phyloP scores from a whole-genome alignment of 306 rosid species.

The Vicia sativa region DNA sequence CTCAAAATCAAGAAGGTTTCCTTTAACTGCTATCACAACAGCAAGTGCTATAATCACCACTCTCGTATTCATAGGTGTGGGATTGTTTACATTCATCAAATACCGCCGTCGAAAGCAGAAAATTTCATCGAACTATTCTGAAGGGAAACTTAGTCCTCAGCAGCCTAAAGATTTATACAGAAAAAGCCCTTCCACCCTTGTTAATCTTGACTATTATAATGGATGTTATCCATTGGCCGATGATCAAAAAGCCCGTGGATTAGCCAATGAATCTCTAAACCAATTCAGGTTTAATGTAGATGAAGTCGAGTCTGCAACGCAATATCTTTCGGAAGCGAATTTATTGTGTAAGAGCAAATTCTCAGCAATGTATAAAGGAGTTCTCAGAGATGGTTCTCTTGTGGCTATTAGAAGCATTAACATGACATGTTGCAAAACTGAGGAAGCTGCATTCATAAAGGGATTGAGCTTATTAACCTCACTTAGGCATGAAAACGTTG shows the following conservation, averaged over 20 bases:
- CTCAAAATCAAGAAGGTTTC: constrained; percentile 55
- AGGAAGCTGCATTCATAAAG: constrained; percentile 75
- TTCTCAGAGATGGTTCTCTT: constrained; percentile 82
- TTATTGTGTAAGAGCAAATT: constrained; percentile 73
- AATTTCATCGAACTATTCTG: constrained; percentile 56
- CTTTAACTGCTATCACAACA: constrained; percentile 52
- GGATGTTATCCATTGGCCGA: constrained; percentile 78
- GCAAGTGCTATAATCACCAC: constrained; percentile 48
- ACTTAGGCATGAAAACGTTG: constrained; percentile 75
- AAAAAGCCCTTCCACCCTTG: constrained; percentile 80
- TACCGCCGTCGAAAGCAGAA: constrained; percentile 75
- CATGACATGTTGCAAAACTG: constrained; percentile 78
- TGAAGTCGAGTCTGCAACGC: constrained; percentile 94
- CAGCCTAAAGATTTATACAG: constrained; percentile 62
- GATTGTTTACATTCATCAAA: constrained; percentile 51
- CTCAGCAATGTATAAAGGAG: constrained; percentile 81
- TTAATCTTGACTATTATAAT: constrained; percentile 69
- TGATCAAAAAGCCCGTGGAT: constrained; percentile 50
- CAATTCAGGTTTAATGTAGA: constrained; percentile 71
- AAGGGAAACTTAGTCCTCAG: constrained; percentile 65
- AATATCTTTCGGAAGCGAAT: constrained; percentile 74
- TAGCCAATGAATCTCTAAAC: constrained; percentile 53
- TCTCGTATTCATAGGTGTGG: constrained; percentile 43
- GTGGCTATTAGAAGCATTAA: constrained; percentile 77
- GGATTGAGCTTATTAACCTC: constrained; percentile 73